Evolutionary conservation across 495 filamentous ascomycete species (phyloP), one percentile per base, ranked within the genome.

Genomic region (Jackrogersella multiformis): DNA sequence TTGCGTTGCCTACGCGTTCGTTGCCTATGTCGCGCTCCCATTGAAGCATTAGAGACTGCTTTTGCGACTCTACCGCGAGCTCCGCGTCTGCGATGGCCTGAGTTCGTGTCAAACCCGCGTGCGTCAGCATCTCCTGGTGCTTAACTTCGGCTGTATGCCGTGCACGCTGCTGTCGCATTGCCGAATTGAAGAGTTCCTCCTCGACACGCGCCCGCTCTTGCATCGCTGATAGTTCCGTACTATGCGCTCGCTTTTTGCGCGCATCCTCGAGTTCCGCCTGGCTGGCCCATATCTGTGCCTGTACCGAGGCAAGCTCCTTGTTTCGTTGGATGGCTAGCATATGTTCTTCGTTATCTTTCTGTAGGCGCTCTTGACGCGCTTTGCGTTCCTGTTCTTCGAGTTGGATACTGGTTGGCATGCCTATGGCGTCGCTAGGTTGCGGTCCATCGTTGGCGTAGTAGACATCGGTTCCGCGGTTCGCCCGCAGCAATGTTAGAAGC

Each of bases 191-290:
- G 0, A 81, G 57, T 13, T 80, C 75, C 34, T 80, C 76, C 28
- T 79, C 75, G 6, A 71, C 74, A 23, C 72, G 70, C 0, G 76
- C 74, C 0, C 77, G 77, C 35, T 74, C 71, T 15, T 67, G 70
- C 5, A 77, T 34, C 10, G 71, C 64, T 0, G 66, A 52, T 0
- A 77, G 53, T 9, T 76, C 74, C 18, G 69, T 56, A 48, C 45
- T 66, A 23, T 73, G 72, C 3, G 63, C 38, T 12, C 69, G 61
- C 36, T 69, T 72, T 42, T 72, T 75, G 21, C 79, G 77, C 5
- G 76, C 71, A 28, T 80, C 81, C 55, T 84, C 81, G 1, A 83
- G 66, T 56, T 81, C 77, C 4, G 80, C 77, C n/a, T 80, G 78
- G 35, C 56, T 69, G 0, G 69, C 61, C 69, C 74, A 79, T 64